Percentiles rank a stretch among this genome's conserved stretches.
These are phyloP conservation scores for Thermomyces lanuginosus DNA, from an alignment of 2,329 filamentous ascomycete species.

Conservation along the genomic window DNA sequence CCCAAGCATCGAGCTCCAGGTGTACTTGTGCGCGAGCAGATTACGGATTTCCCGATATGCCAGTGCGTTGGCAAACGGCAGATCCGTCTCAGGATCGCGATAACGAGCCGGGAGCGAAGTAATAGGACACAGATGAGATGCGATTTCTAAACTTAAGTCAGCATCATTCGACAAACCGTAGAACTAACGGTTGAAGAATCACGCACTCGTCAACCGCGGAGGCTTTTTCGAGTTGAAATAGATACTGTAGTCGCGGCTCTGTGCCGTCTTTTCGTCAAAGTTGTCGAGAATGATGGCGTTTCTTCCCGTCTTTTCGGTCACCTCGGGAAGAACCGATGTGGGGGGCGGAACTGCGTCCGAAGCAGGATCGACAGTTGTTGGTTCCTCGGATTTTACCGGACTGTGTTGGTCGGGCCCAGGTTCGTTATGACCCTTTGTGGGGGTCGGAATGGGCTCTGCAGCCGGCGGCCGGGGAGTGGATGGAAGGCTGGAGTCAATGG, in stretches of 20 bases:
- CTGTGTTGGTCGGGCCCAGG: too few relatives aligned
- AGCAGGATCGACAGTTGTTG: background rate
- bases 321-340: slow-evolving; percentile 16
- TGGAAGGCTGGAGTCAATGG: too few relatives aligned
- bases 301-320: slow-evolving; percentile 37
- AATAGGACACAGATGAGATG: slow-evolving; percentile 54
- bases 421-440: too few relatives aligned
- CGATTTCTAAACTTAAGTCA: slow-evolving; percentile 21
- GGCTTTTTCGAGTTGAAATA: slow-evolving; percentile 39
- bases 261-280: slow-evolving; percentile 40
- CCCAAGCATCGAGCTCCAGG: slow-evolving; percentile 66
- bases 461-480: too few relatives aligned
- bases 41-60: slow-evolving; percentile 67
- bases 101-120: slow-evolving; percentile 69
- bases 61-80: slow-evolving; percentile 62
- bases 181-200: slow-evolving; percentile 2
- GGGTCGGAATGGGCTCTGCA: too few relatives aligned
- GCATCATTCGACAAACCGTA: too few relatives aligned
- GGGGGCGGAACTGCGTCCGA: slow-evolving; percentile 9
- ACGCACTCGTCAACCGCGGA: slow-evolving; percentile 32
- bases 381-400: slow-evolving; percentile 1
- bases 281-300: slow-evolving; percentile 44
- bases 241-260: slow-evolving; percentile 38
- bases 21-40: slow-evolving; percentile 55
- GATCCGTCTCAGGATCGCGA: slow-evolving; percentile 65